These are phyloP conservation scores for Euphorbia peplus DNA, from an alignment of 345 rosid species.

Conservation along the genomic window DNA sequence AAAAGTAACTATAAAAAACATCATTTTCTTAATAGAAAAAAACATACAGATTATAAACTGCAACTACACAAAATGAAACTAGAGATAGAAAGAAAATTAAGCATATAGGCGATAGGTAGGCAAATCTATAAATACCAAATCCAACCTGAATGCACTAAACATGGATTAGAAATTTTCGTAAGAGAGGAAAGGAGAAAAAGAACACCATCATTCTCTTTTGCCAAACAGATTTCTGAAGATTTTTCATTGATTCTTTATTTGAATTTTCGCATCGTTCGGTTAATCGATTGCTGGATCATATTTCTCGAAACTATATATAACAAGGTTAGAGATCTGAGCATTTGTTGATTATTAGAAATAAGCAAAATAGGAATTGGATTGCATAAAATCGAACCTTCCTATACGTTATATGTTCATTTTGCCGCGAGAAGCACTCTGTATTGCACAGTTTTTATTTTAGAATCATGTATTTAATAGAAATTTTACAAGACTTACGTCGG, in stretches of 20 bases:
- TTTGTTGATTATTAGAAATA: not conserved
- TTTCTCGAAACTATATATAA: not conserved
- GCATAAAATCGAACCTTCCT: not conserved
- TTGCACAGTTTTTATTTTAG: not conserved
- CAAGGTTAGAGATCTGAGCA: conserved; percentile 16
- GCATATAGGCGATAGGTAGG: no score
- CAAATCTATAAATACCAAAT: no score
- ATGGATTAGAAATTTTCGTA: not conserved
- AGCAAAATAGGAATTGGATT: not conserved
- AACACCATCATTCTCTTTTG: not conserved
- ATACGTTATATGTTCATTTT: not conserved
- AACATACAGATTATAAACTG: no score
- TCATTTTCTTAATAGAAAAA: no score
- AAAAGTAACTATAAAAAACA: no score
- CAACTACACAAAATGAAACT: no score
- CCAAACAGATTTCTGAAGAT: conserved; percentile 1
- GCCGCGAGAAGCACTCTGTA: not conserved
- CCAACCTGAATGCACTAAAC: no score
- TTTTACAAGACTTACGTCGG: no score
- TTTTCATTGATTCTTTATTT: no score
- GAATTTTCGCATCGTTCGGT: conserved; percentile 18
- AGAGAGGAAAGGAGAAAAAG: not conserved
- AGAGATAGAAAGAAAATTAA: no score
- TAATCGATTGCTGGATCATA: conserved; percentile 23
- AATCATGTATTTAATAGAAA: not conserved